Evolutionary conservation across 768 basidiomycete species (phyloP).

Genomic region (Kwoniella botswanensis): DNA sequence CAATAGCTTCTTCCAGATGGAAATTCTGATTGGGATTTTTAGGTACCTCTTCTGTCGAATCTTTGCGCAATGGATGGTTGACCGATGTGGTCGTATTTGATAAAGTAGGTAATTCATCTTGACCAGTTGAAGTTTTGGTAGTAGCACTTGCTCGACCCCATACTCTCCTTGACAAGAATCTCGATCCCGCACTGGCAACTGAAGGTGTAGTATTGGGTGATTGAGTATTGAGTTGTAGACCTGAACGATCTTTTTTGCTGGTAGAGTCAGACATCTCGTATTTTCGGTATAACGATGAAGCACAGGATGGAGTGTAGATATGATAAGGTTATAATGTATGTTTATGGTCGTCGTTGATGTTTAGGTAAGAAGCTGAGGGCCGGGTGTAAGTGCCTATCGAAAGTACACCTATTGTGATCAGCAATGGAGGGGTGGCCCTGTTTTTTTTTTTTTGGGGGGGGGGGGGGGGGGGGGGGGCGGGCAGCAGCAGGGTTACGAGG

Average conservation of each 20-base stretch:
- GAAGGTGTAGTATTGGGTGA: slow-evolving; percentile 8
- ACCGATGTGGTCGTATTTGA: neutral
- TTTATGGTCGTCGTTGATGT: neutral
- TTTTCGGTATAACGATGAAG: neutral
- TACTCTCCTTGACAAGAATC: slow-evolving; percentile 20
- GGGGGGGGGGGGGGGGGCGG: too few species aligned
- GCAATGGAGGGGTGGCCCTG: neutral
- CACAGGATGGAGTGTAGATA: neutral
- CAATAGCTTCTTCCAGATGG: slow-evolving; percentile 29
- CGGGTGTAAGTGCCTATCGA: slow-evolving; percentile 23
- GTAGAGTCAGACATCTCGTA: slow-evolving; percentile 5
- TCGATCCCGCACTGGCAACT: slow-evolving; percentile 8
- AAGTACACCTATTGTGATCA: neutral
- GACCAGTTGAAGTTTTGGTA: slow-evolving; percentile 23
- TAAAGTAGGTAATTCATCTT: slow-evolving; percentile 18
- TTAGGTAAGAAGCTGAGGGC: slow-evolving; percentile 9
- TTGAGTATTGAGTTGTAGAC: slow-evolving; percentile 15
- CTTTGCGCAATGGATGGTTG: slow-evolving; percentile 6
- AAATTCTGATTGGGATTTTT: slow-evolving; percentile 16
- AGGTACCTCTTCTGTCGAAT: slow-evolving; percentile 7
- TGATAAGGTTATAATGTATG: slow-evolving; percentile 1
- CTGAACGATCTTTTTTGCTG: slow-evolving; percentile 18
- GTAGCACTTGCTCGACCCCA: slow-evolving; percentile 29
- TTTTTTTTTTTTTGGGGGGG: too few species aligned
- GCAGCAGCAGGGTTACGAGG: neutral